These are phyloP conservation scores for Sorghum bicolor DNA, from an alignment of 176 grass and related monocot species.

Conservation along the genomic window DNA sequence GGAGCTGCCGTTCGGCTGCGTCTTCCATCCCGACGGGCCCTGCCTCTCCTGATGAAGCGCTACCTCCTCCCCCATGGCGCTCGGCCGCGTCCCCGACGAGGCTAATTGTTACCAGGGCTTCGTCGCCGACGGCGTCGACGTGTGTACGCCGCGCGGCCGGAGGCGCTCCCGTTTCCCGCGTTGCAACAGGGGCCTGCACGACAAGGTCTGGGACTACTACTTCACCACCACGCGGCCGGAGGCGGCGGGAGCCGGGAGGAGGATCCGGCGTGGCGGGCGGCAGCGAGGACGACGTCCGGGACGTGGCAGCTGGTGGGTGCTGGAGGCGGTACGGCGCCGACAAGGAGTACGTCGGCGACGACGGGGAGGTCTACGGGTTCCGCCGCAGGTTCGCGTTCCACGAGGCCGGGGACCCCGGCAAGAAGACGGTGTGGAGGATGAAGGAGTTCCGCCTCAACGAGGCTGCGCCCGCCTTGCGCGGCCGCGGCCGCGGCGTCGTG, in stretches of 20 bases:
- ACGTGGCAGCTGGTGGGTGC: neutral
- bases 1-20: too few relatives aligned
- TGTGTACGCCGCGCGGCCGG: neutral
- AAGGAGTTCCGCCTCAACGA: constrained; percentile 21
- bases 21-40: too few relatives aligned
- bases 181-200: neutral
- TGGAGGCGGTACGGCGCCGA: neutral
- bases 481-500: too few relatives aligned
- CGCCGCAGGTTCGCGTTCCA: constrained; percentile 1
- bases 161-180: neutral
- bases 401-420: neutral
- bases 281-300: neutral
- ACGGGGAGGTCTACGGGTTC: constrained; percentile 10
- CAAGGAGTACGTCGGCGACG: neutral
- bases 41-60: too few relatives aligned
- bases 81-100: neutral
- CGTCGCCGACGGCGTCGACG: constrained; percentile 2
- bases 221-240: too few relatives aligned
- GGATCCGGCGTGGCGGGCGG: too few relatives aligned
- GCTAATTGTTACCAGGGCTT: neutral
- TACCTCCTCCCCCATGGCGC: too few relatives aligned
- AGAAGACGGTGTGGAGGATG: constrained; percentile 10
- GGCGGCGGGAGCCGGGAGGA: too few relatives aligned
- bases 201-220: neutral
- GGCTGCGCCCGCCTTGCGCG: neutral